A percentile compares a stretch with the other conserved stretches of the same genome.
Conservation (phyloP, 2,329 filamentous ascomycete species). For the Laburnicola sp. region DNA sequence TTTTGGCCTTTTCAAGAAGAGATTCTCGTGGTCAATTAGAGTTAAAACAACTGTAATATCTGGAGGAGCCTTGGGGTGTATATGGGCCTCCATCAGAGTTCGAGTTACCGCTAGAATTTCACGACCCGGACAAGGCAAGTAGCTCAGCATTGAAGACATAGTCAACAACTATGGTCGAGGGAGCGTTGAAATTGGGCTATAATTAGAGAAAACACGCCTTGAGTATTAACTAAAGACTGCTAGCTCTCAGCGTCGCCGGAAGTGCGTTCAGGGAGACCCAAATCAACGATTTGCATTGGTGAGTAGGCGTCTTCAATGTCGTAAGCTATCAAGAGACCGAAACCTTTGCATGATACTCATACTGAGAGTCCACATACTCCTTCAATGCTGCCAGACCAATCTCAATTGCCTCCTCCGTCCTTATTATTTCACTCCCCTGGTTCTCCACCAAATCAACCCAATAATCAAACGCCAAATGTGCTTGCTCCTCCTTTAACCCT, state of each 20-base stretch:
- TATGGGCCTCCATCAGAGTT: neutral
- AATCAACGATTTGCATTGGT: too few species aligned
- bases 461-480: conserved; percentile 74
- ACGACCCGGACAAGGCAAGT: neutral
- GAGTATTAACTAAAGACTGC: too few species aligned
- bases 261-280: too few species aligned
- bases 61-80: conserved; percentile 1
- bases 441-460: conserved; percentile 81
- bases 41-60: conserved; percentile 2
- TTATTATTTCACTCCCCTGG: conserved; percentile 79
- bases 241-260: too few species aligned
- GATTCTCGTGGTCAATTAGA: neutral
- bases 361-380: conserved; percentile 38
- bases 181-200: neutral
- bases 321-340: too few species aligned
- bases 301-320: too few species aligned
- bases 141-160: neutral
- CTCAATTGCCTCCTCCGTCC: conserved; percentile 82
- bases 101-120: neutral
- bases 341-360: neutral
- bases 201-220: too few species aligned
- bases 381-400: conserved; percentile 72
- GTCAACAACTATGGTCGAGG: neutral
- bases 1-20: conserved; percentile 5
- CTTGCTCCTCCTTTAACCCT: conserved; percentile 52